These are phyloP conservation scores for Blastobotrys terrestris DNA, from an alignment of 805 yeast species.

Conservation along the genomic window DNA sequence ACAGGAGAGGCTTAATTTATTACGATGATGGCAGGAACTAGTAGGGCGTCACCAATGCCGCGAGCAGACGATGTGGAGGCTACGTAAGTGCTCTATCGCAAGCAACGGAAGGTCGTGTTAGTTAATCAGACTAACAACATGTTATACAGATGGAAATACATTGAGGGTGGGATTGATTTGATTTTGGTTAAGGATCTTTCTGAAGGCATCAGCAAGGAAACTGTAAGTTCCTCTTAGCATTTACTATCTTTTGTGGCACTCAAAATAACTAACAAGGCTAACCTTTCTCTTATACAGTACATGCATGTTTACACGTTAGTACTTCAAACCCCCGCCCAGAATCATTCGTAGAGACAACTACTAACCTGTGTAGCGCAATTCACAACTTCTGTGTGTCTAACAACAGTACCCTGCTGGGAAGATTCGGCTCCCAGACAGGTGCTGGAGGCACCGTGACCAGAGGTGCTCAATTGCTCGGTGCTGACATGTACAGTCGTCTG, in stretches of 20 bases:
- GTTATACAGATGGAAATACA: constrained; percentile 38
- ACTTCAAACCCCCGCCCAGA: too few species aligned
- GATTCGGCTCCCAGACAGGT: constrained; percentile 11
- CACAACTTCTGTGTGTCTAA: constrained; percentile 76
- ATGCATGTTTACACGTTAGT: constrained; percentile 91
- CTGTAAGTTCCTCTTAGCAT: too few species aligned
- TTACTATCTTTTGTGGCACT: too few species aligned
- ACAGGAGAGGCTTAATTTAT: too few species aligned
- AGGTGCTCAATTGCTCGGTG: constrained; percentile 64
- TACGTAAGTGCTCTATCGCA: constrained; percentile 19
- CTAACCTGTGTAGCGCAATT: too few species aligned
- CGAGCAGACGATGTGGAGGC: constrained; percentile 27
- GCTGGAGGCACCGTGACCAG: constrained; percentile 11
- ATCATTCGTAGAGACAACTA: too few species aligned
- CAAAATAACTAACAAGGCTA: constrained; percentile 19
- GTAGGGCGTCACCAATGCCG: constrained; percentile 24
- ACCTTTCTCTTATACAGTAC: too few species aligned
- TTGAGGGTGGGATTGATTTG: constrained; percentile 34
- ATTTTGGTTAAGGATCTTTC: constrained; percentile 33
- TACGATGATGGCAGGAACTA: too few species aligned
- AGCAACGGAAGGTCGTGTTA: too few species aligned
- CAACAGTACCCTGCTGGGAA: constrained; percentile 5
- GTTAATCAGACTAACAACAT: too few species aligned
- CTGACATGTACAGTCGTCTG: constrained; percentile 74
- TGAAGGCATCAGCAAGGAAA: constrained; percentile 32